Percentiles rank a stretch among this genome's conserved stretches.
Conservation (phyloP, 2,329 filamentous ascomycete species). For the Ophiocordyceps polyrhachis-furcata region DNA sequence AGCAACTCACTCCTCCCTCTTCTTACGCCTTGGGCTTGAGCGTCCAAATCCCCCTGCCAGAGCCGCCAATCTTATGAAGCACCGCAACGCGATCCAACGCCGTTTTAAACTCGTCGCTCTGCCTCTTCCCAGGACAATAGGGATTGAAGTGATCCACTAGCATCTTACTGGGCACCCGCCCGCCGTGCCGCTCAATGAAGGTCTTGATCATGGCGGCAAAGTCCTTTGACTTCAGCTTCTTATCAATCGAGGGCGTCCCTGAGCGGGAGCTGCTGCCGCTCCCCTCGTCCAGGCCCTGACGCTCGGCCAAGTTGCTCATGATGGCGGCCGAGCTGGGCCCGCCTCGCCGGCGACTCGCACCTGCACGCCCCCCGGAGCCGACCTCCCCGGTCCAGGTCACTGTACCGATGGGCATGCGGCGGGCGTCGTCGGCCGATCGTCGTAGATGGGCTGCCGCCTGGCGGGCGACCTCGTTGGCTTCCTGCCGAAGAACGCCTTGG, state of each 20-base stretch:
- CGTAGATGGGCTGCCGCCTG: slow-evolving; percentile 61
- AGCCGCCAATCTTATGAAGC: slow-evolving; percentile 39
- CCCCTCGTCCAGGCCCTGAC: slow-evolving; percentile 30
- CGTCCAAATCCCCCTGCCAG: slow-evolving; percentile 35
- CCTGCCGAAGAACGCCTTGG: slow-evolving; percentile 57
- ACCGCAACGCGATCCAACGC: slow-evolving; percentile 61
- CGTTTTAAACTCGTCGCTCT: slow-evolving; percentile 63
- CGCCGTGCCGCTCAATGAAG: slow-evolving; percentile 62
- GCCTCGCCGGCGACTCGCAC: slow-evolving; percentile 29
- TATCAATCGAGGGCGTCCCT: slow-evolving; percentile 20
- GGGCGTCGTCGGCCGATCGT: slow-evolving; percentile 53
- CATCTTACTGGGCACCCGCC: slow-evolving; percentile 64
- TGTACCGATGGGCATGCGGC: slow-evolving; percentile 57
- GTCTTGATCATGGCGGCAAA: slow-evolving; percentile 57
- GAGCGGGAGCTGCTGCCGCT: slow-evolving; percentile 27
- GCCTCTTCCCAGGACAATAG: slow-evolving; percentile 44
- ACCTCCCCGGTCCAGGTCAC: slow-evolving; percentile 87
- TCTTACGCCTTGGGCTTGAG: slow-evolving; percentile 19
- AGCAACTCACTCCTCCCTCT: background rate
- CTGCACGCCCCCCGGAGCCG: slow-evolving; percentile 57
- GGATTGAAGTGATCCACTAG: slow-evolving; percentile 80
- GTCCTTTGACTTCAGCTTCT: slow-evolving; percentile 33
- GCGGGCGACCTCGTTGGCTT: slow-evolving; percentile 63
- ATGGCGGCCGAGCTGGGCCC: slow-evolving; percentile 36
- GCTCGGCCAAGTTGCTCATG: slow-evolving; percentile 35